Base-by-base conservation (phyloP, 495 filamentous ascomycete genomes). In the Venustampulla echinocandica region DNA sequence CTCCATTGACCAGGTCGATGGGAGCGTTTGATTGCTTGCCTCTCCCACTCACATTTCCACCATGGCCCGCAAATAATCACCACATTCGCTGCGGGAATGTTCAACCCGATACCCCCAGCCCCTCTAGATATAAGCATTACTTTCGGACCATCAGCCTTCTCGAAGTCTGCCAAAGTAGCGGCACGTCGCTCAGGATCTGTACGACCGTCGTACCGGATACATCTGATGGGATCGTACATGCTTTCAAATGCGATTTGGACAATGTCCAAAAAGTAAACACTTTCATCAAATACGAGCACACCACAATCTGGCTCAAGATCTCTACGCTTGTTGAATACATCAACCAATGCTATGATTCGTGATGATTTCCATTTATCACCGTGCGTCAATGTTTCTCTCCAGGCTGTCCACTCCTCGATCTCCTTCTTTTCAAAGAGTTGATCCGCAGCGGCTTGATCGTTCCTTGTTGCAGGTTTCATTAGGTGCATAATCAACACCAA, bases 231-330 rank as follows among this genome's bases (percentile, higher is more conserved):
- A 14, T 44, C 24, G 13, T 27, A 30, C 41, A 27, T 28, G 4
- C 30, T 30, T 5, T 9, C 15, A 18, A 44, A 44, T 4, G 24
- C 41, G 10, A 44, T 18, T 30, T 27, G 4, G 20, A 44, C 41
- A 18, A 44, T 44, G 21, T 44, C 41, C 4, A 44, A 15, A 18
- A 28, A 44, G 41, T 10, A 44, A 30, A 44, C 41, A 14, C 6
- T 10, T 6, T 44, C 41, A 28, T 27, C 41, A 24, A 44, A 28
- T 9, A 44, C 30, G 34, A 37, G 34, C 6, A 37, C 10, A 37
- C 15, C 15, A 11, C 10, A 11, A 5, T 18, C 15, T 10, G 34
- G 34, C 6, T 37, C 34, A 6, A 11, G 9, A 6, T 37, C 10
- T 18, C 34, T 10, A 18, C 9, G 15, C 10, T 11, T 6, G 34